Percentiles rank a stretch among this genome's conserved stretches.
phyloP scores from a whole-genome alignment of 2,329 filamentous ascomycete species.

The Hypoxylon sp. region DNA sequence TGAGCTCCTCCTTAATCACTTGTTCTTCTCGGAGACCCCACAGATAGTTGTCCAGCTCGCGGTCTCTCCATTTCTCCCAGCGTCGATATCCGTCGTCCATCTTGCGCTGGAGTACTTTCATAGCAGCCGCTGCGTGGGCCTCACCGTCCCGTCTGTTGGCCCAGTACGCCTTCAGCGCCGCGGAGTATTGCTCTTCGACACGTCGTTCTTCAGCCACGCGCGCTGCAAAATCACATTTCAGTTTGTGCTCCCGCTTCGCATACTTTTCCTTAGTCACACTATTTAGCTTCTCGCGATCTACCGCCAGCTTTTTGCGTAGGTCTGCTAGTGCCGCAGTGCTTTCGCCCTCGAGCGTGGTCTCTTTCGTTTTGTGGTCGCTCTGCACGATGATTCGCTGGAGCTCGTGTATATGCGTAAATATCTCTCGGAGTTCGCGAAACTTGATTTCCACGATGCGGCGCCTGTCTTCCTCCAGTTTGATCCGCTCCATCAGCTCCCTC shows the following conservation, averaged over 20 bases:
- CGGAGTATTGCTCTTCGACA: conserved; percentile 59
- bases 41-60: conserved; percentile 55
- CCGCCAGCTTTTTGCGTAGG: conserved; percentile 51
- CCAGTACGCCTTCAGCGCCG: conserved; percentile 56
- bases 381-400: conserved; percentile 56
- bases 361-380: conserved; percentile 55
- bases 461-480: conserved; percentile 56
- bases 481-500: conserved; percentile 55
- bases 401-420: conserved; percentile 57
- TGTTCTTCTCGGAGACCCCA: conserved; percentile 55
- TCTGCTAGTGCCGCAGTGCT: conserved; percentile 45
- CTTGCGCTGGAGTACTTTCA: conserved; percentile 52
- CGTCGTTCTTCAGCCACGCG: conserved; percentile 57
- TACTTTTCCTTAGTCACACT: conserved; percentile 48
- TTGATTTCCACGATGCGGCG: conserved; percentile 54
- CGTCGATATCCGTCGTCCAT: conserved; percentile 57
- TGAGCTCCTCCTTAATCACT: conserved; percentile 56
- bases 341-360: conserved; percentile 44
- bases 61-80: conserved; percentile 57
- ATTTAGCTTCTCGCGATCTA: conserved; percentile 50
- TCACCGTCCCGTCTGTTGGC: conserved; percentile 50
- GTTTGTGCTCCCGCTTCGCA: conserved; percentile 49
- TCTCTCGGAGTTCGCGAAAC: conserved; percentile 54
- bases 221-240: conserved; percentile 56
- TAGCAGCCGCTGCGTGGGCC: conserved; percentile 48